A percentile compares a stretch with the other conserved stretches of the same genome.
phyloP scores from a whole-genome alignment of 306 rosid genomes.

The Amphicarpaea edgeworthii region DNA sequence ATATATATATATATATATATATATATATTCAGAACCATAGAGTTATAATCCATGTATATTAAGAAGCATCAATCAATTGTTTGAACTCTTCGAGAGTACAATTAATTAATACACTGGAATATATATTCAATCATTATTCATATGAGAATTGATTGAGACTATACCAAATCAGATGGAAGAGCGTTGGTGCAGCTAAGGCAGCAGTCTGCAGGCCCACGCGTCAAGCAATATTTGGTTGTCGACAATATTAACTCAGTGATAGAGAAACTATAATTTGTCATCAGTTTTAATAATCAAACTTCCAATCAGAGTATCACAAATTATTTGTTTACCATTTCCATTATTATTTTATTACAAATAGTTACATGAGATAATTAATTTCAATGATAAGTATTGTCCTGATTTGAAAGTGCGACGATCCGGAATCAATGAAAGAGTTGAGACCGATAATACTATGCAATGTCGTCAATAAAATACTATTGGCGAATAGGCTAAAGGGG shows the following conservation, averaged over 20 bases:
- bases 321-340: constrained; percentile 34
- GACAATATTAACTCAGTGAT: constrained; percentile 29
- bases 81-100: background rate
- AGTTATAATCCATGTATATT: background rate
- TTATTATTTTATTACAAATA: constrained; percentile 6
- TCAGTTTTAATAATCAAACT: constrained; percentile 35
- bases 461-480: too few relatives aligned
- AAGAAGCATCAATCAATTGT: background rate
- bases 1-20: background rate
- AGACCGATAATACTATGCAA: too few relatives aligned
- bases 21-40: background rate
- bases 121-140: constrained; percentile 12
- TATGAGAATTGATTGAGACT: background rate
- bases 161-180: background rate
- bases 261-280: constrained; percentile 6
- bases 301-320: constrained; percentile 43
- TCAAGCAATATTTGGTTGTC: constrained; percentile 36
- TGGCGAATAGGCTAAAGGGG: too few relatives aligned
- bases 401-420: too few relatives aligned
- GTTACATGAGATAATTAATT: too few relatives aligned
- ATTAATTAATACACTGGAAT: background rate
- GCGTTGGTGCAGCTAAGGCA: background rate
- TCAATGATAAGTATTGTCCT: too few relatives aligned
- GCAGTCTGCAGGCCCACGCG: constrained; percentile 37
- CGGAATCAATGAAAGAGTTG: too few relatives aligned